Evolutionary conservation across 305 asterid genomes (phyloP), one percentile per base, ranked within the genome.

Genomic region (Fraxinus floribunda): DNA sequence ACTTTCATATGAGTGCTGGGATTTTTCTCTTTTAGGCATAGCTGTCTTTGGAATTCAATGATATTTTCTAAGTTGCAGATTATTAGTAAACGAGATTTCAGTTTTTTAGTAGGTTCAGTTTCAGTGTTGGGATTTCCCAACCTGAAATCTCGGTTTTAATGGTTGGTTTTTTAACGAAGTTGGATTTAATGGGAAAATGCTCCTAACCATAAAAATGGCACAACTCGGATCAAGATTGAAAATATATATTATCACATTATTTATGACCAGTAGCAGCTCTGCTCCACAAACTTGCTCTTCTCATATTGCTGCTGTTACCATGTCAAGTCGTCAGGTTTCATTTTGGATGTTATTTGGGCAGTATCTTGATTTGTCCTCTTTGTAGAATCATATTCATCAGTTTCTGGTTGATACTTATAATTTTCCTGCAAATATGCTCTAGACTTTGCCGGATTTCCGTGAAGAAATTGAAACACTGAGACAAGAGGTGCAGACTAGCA

Each of bases 391-490:
- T 7, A 49, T 30, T 78, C 79, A 34, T 75, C 26, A 79, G 16
- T 10, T 68, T 9, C 39, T 70, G 70, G 15, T 62, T 52, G 36
- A 76, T 72, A 77, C 81, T 71, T 74, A 36, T 87, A 66, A 66
- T 86, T 44, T 79, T 64, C 20, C 26, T 6, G 64, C 15, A 30
- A 32, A 52, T 77, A 41, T 82, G 75, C 70, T 86, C 44, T 79
- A 95, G 94, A 83, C 86, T 81, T 81, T 87, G 87, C 87, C 85
- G 16, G 88, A 83, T 79, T 79, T 85, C 88, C 89, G 70, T 77
- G 94, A 89, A 60, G 98, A 95, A 85, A 84, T 93, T 80, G 94
- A 89, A 80, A 93, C 84, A 41, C 84, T 90, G 85, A 85, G 92
- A 76, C 93, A 73, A 86, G 98, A 96, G 85, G 94, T 91, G 71